Conservation (phyloP, 768 basidiomycete genomes). For the Daedaleopsis nitida region DNA sequence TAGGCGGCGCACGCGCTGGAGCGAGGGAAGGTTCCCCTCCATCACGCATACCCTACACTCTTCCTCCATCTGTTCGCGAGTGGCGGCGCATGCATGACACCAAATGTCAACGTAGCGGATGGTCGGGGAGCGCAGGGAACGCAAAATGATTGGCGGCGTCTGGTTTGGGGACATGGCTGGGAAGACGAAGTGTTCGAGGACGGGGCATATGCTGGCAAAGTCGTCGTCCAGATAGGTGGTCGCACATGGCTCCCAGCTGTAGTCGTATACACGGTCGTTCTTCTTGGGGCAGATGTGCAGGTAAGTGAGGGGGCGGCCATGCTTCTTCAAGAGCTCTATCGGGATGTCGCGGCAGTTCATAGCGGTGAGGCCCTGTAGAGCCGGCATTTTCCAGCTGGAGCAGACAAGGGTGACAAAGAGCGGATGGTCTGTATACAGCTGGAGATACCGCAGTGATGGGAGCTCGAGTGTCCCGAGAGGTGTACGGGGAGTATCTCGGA, state of each 20-base stretch:
- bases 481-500: neutral
- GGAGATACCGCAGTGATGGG: neutral
- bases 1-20: neutral
- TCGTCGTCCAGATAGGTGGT: neutral
- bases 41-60: neutral
- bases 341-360: neutral
- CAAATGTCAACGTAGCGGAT: slow-evolving; percentile 6
- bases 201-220: neutral
- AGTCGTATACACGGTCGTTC: neutral
- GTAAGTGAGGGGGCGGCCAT: slow-evolving; percentile 7
- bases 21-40: neutral
- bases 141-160: neutral
- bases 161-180: neutral
- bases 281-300: slow-evolving; percentile 2
- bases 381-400: neutral
- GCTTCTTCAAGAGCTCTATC: neutral
- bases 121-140: neutral
- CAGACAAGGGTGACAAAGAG: neutral
- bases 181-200: slow-evolving; percentile 8
- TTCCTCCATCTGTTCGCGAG: neutral
- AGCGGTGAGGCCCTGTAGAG: slow-evolving; percentile 1
- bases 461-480: neutral
- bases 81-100: neutral
- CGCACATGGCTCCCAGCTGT: neutral
- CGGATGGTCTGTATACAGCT: neutral